Evolutionary conservation across 352 stramenopile genomes (phyloP), one percentile per base, ranked within the genome.

Genomic region (Phytophthora kernoviae): DNA sequence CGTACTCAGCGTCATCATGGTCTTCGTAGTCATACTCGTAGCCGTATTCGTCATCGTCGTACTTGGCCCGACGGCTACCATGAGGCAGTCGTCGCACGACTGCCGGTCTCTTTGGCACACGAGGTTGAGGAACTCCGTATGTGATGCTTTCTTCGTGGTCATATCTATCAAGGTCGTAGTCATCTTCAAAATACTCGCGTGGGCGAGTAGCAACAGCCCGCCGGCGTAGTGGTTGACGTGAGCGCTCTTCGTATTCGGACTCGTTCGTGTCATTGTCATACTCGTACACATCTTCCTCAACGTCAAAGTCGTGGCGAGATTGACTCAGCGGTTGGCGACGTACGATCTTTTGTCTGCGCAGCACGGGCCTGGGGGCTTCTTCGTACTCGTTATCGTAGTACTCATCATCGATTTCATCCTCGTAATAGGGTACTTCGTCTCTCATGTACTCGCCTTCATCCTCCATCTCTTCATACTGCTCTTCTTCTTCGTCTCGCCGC

Each of bases 121-220:
- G 61, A 58, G 45, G 26, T 39, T 27, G 49, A 51, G 39, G 32
- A 32, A 50, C 11, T 4, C 39, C 39, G n/a, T 68, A 65, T 7
- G 37, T 20, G 9, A 41, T 51, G 22, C 7, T 45, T 27, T 57
- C 46, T 5, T 65, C 32, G 20, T 41, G 46, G 17, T 54, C 24
- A 36, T 70, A 47, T 5, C 37, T 26, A 21, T 63, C 40, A 1
- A 58, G 17, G 14, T 4, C 57, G 52, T 62, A 59, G 10, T 68
- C 50, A 27, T 72, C 62, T 40, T 56, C 47, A 62, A 51, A 43
- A 33, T 62, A 58, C 17, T 65, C 51, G n/a, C 56, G 47, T 24
- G 24, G 33, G 26, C 51, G 52, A 43, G 41, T 54, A 26, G 37
- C 32, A 14, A 51, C 46, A 47, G 55, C 47, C 18, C 39, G 48